Conservation (phyloP, 129 eudicot species). For the Solidago caesia region DNA sequence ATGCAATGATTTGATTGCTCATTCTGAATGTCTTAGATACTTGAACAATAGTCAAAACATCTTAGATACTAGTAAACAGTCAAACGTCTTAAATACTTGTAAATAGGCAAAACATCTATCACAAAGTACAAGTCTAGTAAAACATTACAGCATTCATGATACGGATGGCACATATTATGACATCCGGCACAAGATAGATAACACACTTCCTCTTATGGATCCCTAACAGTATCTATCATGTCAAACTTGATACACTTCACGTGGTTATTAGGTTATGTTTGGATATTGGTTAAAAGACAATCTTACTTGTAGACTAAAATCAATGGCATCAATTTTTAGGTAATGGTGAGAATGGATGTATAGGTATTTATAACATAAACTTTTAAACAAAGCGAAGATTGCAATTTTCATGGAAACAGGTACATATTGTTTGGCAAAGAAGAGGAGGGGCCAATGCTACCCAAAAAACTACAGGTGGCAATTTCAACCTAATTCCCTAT, state of each 20-base stretch:
- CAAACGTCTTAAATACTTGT: too few relatives aligned
- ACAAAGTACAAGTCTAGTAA: too few relatives aligned
- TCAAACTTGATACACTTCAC: neutral
- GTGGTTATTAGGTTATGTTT: neutral
- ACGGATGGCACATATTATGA: too few relatives aligned
- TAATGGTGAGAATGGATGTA: neutral
- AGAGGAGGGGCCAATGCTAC: neutral
- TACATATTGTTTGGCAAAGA: neutral
- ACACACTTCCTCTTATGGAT: too few relatives aligned
- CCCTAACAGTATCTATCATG: neutral
- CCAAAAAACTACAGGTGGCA: neutral
- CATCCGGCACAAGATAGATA: too few relatives aligned
- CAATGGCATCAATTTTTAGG: neutral
- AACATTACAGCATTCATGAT: too few relatives aligned
- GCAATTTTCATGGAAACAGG: neutral
- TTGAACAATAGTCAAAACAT: too few relatives aligned
- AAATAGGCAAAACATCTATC: too few relatives aligned
- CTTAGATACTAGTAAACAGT: too few relatives aligned
- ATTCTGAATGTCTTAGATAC: too few relatives aligned
- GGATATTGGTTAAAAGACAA: neutral
- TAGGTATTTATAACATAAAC: neutral
- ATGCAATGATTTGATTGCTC: too few relatives aligned
- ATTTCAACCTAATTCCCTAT: neutral
- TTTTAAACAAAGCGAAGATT: neutral
- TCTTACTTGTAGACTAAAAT: neutral